Evolutionary conservation across 2,329 filamentous ascomycete genomes (phyloP).

Genomic region (Fusarium keratoplasticum): DNA sequence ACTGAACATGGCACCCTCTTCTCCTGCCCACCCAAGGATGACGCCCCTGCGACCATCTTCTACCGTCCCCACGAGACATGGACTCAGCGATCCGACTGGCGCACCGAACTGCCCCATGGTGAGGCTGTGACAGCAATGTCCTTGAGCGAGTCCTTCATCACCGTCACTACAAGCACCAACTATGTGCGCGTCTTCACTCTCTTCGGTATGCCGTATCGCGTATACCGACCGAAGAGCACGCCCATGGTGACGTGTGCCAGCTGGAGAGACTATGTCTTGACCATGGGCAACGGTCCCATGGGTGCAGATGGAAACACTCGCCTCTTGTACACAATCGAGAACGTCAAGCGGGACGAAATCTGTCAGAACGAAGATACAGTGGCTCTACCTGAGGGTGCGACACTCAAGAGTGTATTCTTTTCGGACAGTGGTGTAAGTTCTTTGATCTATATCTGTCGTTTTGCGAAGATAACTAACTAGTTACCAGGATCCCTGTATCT

Average conservation of each 20-base stretch:
- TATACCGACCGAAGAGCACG: constrained; percentile 91
- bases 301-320: constrained; percentile 81
- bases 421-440: constrained; percentile 83
- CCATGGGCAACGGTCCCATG: constrained; percentile 91
- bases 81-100: constrained; percentile 92
- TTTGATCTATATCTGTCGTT: not conserved
- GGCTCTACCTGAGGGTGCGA: constrained; percentile 79
- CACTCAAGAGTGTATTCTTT: constrained; percentile 88
- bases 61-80: constrained; percentile 98
- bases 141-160: constrained; percentile 89
- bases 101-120: constrained; percentile 86
- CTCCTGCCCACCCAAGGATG: constrained; percentile 78
- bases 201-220: constrained; percentile 87
- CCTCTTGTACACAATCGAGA: constrained; percentile 91
- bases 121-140: constrained; percentile 91
- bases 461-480: constrained; percentile 6
- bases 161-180: constrained; percentile 85
- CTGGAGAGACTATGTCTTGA: constrained; percentile 96
- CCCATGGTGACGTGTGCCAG: constrained; percentile 93
- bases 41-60: constrained; percentile 83
- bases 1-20: constrained; percentile 88
- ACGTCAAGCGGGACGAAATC: constrained; percentile 92
- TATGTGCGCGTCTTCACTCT: constrained; percentile 95
- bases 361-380: constrained; percentile 95
- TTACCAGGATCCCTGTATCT: constrained; percentile 88